Evolutionary conservation across 768 basidiomycete genomes (phyloP).

Genomic region (Lentinula raphanica): DNA sequence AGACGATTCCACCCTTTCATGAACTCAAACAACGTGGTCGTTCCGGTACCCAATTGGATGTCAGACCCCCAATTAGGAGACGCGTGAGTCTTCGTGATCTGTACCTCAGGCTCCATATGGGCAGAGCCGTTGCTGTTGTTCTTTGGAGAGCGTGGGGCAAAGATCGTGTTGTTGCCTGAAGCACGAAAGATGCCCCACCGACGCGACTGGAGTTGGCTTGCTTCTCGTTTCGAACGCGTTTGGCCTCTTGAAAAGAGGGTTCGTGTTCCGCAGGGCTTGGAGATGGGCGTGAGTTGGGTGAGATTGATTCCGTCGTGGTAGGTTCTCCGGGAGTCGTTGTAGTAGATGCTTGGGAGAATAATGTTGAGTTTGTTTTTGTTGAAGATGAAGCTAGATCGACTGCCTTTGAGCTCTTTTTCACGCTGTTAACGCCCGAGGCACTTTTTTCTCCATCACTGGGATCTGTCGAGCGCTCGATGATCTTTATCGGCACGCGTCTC

Average conservation of each 20-base stretch:
- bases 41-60: conserved; percentile 10
- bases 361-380: conserved; percentile 10
- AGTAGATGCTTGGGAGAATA: background rate
- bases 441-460: conserved; percentile 8
- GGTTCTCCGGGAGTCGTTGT: background rate
- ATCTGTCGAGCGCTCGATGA: conserved; percentile 36
- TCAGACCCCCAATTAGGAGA: conserved; percentile 1
- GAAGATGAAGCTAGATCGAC: conserved; percentile 9
- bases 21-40: conserved; percentile 58
- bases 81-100: background rate
- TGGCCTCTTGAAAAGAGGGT: conserved; percentile 52
- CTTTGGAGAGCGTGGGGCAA: conserved; percentile 29
- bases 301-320: conserved; percentile 11
- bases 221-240: conserved; percentile 44
- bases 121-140: conserved; percentile 2
- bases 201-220: conserved; percentile 34
- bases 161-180: conserved; percentile 56
- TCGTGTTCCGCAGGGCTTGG: background rate
- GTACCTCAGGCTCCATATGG: background rate
- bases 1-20: conserved; percentile 48
- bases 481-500: conserved; percentile 60
- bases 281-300: conserved; percentile 13
- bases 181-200: conserved; percentile 72
- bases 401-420: background rate
- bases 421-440: conserved; percentile 9